A percentile compares a stretch with the other conserved stretches of the same genome.
Evolutionary conservation across 2,329 filamentous ascomycete genomes (phyloP).

Genomic region (Fusarium sororula): DNA sequence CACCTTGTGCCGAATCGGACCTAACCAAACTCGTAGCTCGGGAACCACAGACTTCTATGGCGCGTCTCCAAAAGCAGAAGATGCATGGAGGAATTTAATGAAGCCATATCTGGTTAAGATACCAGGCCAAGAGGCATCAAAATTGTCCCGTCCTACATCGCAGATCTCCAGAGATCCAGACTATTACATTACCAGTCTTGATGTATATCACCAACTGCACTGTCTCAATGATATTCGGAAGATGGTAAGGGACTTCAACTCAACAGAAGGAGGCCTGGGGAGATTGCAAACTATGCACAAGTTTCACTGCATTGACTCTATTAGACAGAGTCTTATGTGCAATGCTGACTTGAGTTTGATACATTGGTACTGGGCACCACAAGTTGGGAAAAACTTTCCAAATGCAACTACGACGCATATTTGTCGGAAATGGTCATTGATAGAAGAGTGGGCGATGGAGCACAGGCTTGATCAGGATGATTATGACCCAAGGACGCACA

Average conservation of each 20-base stretch:
- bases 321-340: background rate
- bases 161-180: background rate
- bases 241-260: background rate
- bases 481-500: background rate
- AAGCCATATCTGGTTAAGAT: background rate
- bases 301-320: conserved; percentile 2
- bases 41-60: background rate
- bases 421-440: background rate
- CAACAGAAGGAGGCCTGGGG: background rate
- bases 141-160: background rate
- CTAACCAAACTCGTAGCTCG: background rate
- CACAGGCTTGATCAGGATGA: background rate
- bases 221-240: conserved; percentile 2
- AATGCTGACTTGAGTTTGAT: background rate
- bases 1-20: fast-evolving
- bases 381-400: background rate
- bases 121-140: background rate
- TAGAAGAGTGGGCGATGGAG: background rate
- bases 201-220: conserved; percentile 1
- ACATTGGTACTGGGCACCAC: background rate
- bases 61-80: background rate
- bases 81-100: background rate
- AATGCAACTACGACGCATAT: background rate
- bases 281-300: background rate
- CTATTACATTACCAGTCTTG: conserved; percentile 1